A percentile compares a stretch with the other conserved stretches of the same genome.
Conservation (phyloP, 352 stramenopile genomes). For the Globisporangium perplexum region DNA sequence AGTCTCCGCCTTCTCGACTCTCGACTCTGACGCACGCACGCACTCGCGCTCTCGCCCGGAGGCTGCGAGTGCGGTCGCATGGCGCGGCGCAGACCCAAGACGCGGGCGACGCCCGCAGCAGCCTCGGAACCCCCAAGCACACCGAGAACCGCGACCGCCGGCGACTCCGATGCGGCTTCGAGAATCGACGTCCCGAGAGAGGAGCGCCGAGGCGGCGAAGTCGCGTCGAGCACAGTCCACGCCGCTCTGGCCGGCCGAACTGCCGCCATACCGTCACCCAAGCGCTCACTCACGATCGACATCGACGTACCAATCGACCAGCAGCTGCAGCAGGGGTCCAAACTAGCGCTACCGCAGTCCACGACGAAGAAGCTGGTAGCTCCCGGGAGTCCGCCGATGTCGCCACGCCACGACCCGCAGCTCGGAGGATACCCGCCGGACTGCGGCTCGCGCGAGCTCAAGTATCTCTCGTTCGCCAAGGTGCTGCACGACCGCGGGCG, state of each 20-base stretch:
- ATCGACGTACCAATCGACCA: not conserved
- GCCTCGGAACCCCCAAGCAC: too few species aligned
- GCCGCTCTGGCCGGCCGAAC: not conserved
- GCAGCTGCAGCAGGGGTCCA: not conserved
- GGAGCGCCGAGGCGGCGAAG: conserved; percentile 4
- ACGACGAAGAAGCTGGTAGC: not conserved
- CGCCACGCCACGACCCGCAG: conserved; percentile 47
- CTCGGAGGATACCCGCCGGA: conserved; percentile 68
- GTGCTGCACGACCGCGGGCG: conserved; percentile 57
- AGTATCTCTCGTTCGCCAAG: conserved; percentile 80
- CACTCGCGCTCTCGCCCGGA: not conserved
- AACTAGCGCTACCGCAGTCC: not conserved
- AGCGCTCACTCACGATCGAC: conserved; percentile 1
- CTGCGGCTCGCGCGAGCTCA: conserved; percentile 65
- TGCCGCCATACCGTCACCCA: not conserved
- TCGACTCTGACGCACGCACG: not conserved
- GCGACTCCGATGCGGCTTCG: not conserved
- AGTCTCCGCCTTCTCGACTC: not conserved
- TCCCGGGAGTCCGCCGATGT: conserved; percentile 13
- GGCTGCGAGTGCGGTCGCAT: not conserved
- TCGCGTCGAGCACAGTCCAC: not conserved
- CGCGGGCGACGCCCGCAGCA: not conserved
- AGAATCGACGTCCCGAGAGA: not conserved
- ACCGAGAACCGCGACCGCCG: too few species aligned
- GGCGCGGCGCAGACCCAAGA: conserved; percentile 1